Evolutionary conservation across 495 filamentous ascomycete genomes (phyloP).

Genomic region (Penicillium malachiteum): DNA sequence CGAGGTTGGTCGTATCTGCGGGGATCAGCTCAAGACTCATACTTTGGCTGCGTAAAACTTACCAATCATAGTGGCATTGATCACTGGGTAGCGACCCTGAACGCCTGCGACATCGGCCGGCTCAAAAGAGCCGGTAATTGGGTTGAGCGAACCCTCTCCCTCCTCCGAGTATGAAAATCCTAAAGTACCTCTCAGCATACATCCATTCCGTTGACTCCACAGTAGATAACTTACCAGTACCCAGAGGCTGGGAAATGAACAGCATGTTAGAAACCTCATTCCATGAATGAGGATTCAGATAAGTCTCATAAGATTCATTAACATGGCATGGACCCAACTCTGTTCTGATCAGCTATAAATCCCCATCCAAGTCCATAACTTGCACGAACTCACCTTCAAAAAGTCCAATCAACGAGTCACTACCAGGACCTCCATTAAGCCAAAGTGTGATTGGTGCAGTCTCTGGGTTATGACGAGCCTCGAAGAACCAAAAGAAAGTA

Average conservation of each 20-base stretch:
- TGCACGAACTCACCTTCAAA: constrained; percentile 37
- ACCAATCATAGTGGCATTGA: constrained; percentile 45
- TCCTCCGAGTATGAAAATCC: constrained; percentile 56
- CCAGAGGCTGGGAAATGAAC: constrained; percentile 61
- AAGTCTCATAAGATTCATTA: constrained; percentile 51
- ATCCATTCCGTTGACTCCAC: background rate
- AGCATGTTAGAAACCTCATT: constrained; percentile 64
- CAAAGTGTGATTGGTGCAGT: constrained; percentile 54
- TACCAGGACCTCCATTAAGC: constrained; percentile 60
- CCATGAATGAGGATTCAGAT: constrained; percentile 55
- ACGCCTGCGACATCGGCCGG: constrained; percentile 41
- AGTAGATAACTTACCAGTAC: constrained; percentile 39
- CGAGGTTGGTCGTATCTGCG: constrained; percentile 53
- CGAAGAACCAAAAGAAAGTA: constrained; percentile 51
- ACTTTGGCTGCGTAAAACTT: background rate
- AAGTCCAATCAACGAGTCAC: constrained; percentile 60
- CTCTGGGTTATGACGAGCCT: constrained; percentile 41
- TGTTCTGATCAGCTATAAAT: constrained; percentile 56
- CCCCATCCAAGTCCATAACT: constrained; percentile 39
- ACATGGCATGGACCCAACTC: constrained; percentile 60
- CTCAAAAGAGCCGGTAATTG: constrained; percentile 42
- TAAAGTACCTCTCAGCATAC: constrained; percentile 7
- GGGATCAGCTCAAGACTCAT: background rate
- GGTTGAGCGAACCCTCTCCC: constrained; percentile 42
- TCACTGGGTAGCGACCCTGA: constrained; percentile 48